Evolutionary conservation across 805 yeast species (phyloP), one percentile per base, ranked within the genome.

Genomic region (Hanseniaspora occidentalis): DNA sequence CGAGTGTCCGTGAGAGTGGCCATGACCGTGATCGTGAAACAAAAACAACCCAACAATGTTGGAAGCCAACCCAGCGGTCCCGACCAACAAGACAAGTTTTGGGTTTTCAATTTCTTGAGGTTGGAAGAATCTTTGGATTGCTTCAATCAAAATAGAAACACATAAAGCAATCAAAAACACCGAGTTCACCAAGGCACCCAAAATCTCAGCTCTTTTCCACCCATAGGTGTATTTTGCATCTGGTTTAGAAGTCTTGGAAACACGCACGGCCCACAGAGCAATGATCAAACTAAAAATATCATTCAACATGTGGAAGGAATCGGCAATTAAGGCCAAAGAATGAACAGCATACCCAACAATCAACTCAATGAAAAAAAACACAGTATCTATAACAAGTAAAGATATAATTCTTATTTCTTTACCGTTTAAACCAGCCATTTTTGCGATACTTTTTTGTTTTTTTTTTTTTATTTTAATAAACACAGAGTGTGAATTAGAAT

Each of bases 241-340:
- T 1, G 95, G 92, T 22, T 77, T 75, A 52, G 77, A 73, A 31
- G 75, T 75, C 50, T 81, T 81, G 40, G 96, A 86, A 10, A 86
- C 95, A 46, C 74, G 74, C 17, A 92, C 97, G 0, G 98, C 98
- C 96, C 96, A 89, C 24, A 88, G 65, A 0, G 98, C 98, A 38
- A 89, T 86, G 16, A 88, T 47, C 26, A 89, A 67, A 1, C 96
- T 85, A 44, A 89, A 77, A 41, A 89, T 84, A 62, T 89, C 98
- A 63, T 92, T 89, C 48, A 89, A 69, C 97, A 92, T 92, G 60
- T 89, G 98, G 71, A 89, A 92, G 1, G 97, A 81, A 58, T 89
- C 98, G 1, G 97, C 98, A 41, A 89, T 79, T 40, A 89, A 71
- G 0, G 98, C 97, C 53, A 89, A 70, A 1, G 97, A 89, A 58